phyloP scores from a whole-genome alignment of 352 stramenopile species.

The Phytophthora citricola region DNA sequence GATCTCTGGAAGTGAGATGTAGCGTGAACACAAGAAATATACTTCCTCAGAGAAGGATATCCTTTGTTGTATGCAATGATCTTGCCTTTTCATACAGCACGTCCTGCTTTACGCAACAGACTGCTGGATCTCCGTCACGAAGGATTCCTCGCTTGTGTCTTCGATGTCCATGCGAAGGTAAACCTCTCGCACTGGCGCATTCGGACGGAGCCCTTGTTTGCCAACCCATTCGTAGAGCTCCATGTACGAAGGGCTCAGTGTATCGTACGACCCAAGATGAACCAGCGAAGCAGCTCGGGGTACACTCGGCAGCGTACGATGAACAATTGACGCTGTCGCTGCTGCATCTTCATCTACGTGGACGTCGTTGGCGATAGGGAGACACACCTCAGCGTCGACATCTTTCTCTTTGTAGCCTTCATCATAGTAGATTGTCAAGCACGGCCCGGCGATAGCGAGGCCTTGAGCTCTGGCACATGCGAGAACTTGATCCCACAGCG shows the following conservation, averaged over 20 bases:
- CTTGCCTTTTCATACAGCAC: too few relatives aligned
- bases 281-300: constrained; percentile 29
- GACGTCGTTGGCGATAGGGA: constrained; percentile 36
- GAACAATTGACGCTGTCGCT: constrained; percentile 16
- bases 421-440: constrained; percentile 52
- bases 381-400: constrained; percentile 55
- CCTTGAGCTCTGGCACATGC: constrained; percentile 30
- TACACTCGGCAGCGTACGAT: constrained; percentile 26
- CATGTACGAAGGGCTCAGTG: constrained; percentile 30
- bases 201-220: constrained; percentile 27
- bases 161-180: constrained; percentile 38
- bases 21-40: background rate
- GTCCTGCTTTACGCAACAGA: constrained; percentile 15
- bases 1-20: background rate
- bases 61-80: background rate
- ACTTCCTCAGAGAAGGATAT: background rate
- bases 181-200: constrained; percentile 42
- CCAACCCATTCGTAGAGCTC: constrained; percentile 44
- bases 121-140: constrained; percentile 42
- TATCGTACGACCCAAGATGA: constrained; percentile 46
- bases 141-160: constrained; percentile 34
- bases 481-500: constrained; percentile 45
- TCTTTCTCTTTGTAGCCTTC: constrained; percentile 49
- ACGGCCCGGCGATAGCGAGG: constrained; percentile 27
- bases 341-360: constrained; percentile 17